Percentiles rank a stretch among this genome's conserved stretches.
Evolutionary conservation across 352 stramenopile genomes (phyloP).

Genomic region (Phytopythium cucurbitacearum): DNA sequence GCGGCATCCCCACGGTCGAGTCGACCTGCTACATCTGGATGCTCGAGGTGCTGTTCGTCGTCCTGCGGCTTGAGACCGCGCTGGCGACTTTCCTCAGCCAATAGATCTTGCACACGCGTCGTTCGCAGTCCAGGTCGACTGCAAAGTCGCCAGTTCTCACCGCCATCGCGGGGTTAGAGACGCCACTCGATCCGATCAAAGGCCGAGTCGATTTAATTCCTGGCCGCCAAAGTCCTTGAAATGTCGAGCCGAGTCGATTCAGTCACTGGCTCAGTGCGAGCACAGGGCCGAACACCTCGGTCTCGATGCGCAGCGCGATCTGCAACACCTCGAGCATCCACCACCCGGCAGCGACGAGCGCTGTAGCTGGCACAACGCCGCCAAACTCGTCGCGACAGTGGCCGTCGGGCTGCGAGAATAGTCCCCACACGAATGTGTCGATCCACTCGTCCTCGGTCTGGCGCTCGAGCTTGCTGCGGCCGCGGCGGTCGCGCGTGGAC

Average conservation of each 20-base stretch:
- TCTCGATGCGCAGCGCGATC: slow-evolving; percentile 59
- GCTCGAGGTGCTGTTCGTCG: slow-evolving; percentile 1
- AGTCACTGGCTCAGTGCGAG: slow-evolving; percentile 23
- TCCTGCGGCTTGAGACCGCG: slow-evolving; percentile 1
- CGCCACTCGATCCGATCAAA: too few relatives aligned
- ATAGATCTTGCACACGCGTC: too few relatives aligned
- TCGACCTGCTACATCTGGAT: slow-evolving; percentile 19
- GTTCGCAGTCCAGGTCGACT: too few relatives aligned
- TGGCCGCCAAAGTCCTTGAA: too few relatives aligned
- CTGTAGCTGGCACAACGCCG: slow-evolving; percentile 50
- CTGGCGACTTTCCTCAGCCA: background rate
- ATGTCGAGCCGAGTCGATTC: too few relatives aligned
- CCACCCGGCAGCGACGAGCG: slow-evolving; percentile 46
- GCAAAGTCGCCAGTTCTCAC: too few relatives aligned
- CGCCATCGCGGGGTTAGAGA: too few relatives aligned
- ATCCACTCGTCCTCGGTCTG: slow-evolving; percentile 60
- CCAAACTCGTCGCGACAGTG: slow-evolving; percentile 57
- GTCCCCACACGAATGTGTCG: slow-evolving; percentile 64
- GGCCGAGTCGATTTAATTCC: too few relatives aligned
- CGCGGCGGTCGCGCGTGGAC: slow-evolving; percentile 35
- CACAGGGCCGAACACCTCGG: slow-evolving; percentile 35
- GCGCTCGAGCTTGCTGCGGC: slow-evolving; percentile 43
- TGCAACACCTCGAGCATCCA: slow-evolving; percentile 76
- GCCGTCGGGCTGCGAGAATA: slow-evolving; percentile 42
- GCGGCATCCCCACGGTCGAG: slow-evolving; percentile 21